These are phyloP conservation scores for Pythium dissotocum DNA, from an alignment of 352 stramenopile species.

Conservation along the genomic window DNA sequence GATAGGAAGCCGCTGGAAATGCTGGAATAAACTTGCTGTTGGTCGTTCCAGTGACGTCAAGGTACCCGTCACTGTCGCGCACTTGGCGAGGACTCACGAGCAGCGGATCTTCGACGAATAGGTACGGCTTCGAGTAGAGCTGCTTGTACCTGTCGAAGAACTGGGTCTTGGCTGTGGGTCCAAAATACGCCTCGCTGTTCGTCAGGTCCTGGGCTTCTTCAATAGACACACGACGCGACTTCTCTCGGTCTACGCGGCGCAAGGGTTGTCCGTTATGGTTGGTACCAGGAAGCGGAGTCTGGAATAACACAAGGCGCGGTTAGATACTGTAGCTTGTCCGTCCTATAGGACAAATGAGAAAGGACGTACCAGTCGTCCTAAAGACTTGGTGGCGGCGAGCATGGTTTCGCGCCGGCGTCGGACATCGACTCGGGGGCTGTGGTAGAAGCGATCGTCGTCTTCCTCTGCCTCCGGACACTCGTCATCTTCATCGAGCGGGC, in stretches of 20 bases:
- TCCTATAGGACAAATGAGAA: background rate
- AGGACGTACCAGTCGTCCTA: constrained; percentile 18
- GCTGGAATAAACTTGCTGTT: constrained; percentile 37
- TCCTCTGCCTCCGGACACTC: background rate
- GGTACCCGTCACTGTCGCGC: constrained; percentile 19
- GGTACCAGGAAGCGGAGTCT: constrained; percentile 12
- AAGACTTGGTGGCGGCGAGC: constrained; percentile 7
- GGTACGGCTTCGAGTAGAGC: constrained; percentile 61
- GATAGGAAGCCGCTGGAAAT: constrained; percentile 44
- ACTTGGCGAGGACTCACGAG: constrained; percentile 15
- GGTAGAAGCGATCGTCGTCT: constrained; percentile 1
- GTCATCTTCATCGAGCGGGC: background rate
- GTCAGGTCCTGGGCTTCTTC: constrained; percentile 44
- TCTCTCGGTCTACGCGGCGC: constrained; percentile 15
- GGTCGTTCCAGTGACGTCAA: constrained; percentile 17
- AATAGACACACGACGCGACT: constrained; percentile 31
- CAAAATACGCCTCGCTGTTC: constrained; percentile 65
- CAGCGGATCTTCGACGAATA: constrained; percentile 46
- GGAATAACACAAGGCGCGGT: background rate
- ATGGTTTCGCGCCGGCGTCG: constrained; percentile 12
- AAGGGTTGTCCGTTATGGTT: background rate
- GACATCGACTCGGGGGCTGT: constrained; percentile 4
- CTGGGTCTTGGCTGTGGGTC: constrained; percentile 42
- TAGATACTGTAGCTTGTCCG: background rate
- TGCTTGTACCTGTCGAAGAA: constrained; percentile 72